Evolutionary conservation across 176 grass and related monocot genomes (phyloP).

Genomic region (Raddia guianensis): DNA sequence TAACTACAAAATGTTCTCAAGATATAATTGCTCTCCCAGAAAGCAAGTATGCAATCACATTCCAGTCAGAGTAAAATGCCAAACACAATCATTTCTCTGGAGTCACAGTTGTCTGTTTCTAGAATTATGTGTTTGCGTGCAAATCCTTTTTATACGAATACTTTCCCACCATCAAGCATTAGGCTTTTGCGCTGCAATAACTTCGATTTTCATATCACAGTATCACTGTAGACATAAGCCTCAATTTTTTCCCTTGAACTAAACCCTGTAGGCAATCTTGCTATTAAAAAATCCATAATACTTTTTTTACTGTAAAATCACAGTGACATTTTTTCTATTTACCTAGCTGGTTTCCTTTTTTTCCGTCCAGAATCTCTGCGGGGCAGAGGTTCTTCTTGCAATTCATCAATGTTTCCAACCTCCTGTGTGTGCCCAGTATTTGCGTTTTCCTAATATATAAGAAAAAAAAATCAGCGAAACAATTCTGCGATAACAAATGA

Average conservation of each 20-base stretch:
- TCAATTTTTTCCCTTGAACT: not conserved
- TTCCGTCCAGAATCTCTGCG: slow-evolving; percentile 41
- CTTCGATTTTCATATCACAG: not conserved
- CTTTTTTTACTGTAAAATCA: not conserved
- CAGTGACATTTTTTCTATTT: not conserved
- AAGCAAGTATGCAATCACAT: not conserved
- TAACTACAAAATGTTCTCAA: not conserved
- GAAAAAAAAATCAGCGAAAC: not conserved
- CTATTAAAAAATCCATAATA: too few relatives aligned
- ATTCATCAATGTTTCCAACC: slow-evolving; percentile 25
- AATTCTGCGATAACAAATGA: slow-evolving; percentile 5
- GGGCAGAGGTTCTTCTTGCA: slow-evolving; percentile 39
- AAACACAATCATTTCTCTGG: slow-evolving; percentile 5
- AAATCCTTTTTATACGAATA: not conserved
- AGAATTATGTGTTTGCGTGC: not conserved
- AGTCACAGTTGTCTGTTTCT: not conserved
- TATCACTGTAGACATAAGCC: not conserved
- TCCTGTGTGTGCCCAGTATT: slow-evolving; percentile 12
- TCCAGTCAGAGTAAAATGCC: slow-evolving; percentile 5
- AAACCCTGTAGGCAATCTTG: too few relatives aligned
- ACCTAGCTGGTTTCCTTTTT: slow-evolving; percentile 55
- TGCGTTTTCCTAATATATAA: slow-evolving; percentile 37
- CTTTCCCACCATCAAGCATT: not conserved
- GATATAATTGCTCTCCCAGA: not conserved
- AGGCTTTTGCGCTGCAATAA: not conserved